Evolutionary conservation across 1,139 yeast species (phyloP), one percentile per base, ranked within the genome.

Genomic region (Nakaseomyces glabratus): DNA sequence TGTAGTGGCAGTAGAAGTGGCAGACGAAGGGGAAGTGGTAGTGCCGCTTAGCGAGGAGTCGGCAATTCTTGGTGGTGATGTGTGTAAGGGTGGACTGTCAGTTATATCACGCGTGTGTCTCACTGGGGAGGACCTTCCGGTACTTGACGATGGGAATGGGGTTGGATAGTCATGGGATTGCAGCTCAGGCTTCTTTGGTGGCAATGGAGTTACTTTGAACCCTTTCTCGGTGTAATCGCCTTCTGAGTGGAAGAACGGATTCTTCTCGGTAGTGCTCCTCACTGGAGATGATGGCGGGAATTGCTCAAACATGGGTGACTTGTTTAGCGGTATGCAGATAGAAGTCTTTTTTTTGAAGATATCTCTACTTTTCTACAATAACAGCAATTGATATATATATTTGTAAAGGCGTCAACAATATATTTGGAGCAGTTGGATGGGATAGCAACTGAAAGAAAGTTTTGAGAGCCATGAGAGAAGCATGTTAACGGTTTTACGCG

Each of bases 61-160:
- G 11, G 11, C 12, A 11, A 26, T 26, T 2, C 29, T 24, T 20
- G 34, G 30, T 9, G 34, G 28, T 7, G 34, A 19, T n/a, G 22
- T 26, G 17, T 13, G 15, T 9, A 20, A 3, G 13, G 49, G 42
- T 2, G 61, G 58, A 7, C 30, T 24, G 11, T 25, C 28, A 14
- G 23, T 19, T n/a, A 32, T 32, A 10, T 24, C 13, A 10, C 14
- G 24, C 19, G 12, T 17, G 10, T 14, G 17, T 19, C 26, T 33
- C 11, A 46, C 39, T 8, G 57, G 54, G 1, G 76, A 69, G 2
- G 74, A 66, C 2, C 73, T 57, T 12, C 71, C 74, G 19, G 60
- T 46, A 15, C 72, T 62, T 3, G 77, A 72, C 0, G 78, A 71
- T 1, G 78, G 77, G 43, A 68, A 63, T 6, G 78, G 78, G 0